Conservation (phyloP, 495 filamentous ascomycete genomes). For the Lasiosphaeria ovina region DNA sequence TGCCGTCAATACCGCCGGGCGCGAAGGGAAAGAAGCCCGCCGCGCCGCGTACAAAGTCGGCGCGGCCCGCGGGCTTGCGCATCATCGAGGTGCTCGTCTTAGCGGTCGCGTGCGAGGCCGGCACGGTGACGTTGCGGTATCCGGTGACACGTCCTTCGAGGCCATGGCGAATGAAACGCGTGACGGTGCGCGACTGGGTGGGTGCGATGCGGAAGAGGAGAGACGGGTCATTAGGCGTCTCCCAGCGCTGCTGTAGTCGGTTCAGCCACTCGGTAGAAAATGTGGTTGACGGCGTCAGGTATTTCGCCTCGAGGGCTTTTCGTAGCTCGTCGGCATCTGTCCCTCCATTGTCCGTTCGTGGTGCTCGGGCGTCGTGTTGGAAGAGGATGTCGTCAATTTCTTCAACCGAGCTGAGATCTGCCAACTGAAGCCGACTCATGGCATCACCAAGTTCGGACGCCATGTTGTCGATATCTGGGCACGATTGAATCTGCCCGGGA, state of each 20-base stretch:
- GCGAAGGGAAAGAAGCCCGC: constrained; percentile 96
- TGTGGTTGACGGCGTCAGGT: constrained; percentile 69
- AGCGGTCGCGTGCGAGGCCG: constrained; percentile 83
- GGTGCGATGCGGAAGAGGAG: constrained; percentile 83
- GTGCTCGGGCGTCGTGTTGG: constrained; percentile 56
- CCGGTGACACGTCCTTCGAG: constrained; percentile 91
- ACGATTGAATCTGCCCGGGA: too few species aligned
- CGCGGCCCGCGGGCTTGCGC: constrained; percentile 80
- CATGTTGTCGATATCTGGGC: constrained; percentile 26
- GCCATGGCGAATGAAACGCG: constrained; percentile 87
- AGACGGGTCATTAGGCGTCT: constrained; percentile 69
- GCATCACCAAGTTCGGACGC: constrained; percentile 39
- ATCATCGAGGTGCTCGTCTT: constrained; percentile 94
- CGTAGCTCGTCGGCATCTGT: constrained; percentile 55
- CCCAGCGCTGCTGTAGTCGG: constrained; percentile 86
- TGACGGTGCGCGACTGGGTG: constrained; percentile 89
- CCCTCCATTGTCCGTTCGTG: constrained; percentile 39
- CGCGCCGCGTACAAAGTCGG: constrained; percentile 92
- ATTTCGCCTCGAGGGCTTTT: constrained; percentile 69
- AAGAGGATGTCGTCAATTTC: constrained; percentile 60
- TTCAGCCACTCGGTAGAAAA: constrained; percentile 87
- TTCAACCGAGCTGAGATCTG: constrained; percentile 25
- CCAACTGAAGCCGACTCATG: constrained; percentile 40
- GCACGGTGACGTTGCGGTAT: constrained; percentile 91
- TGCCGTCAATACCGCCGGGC: constrained; percentile 83